phyloP scores from a whole-genome alignment of 768 basidiomycete species.

The Amanita rimosa region DNA sequence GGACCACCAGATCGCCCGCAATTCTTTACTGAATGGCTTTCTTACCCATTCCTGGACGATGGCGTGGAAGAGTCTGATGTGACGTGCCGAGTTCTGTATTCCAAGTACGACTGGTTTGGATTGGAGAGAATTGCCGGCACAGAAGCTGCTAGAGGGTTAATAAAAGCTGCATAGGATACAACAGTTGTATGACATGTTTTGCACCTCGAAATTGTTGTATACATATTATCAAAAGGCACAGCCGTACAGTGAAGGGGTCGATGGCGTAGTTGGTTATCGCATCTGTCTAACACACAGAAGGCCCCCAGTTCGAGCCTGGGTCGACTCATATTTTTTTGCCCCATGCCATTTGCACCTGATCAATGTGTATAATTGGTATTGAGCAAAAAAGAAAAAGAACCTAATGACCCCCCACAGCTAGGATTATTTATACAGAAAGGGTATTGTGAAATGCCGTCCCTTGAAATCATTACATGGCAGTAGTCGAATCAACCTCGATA shows the following conservation, averaged over 20 bases:
- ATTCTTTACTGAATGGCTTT: slow-evolving; percentile 85
- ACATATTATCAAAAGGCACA: too few relatives aligned
- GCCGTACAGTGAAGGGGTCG: slow-evolving; percentile 28
- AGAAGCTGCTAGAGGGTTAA: slow-evolving; percentile 29
- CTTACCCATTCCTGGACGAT: slow-evolving; percentile 84
- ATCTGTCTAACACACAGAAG: slow-evolving; percentile 77
- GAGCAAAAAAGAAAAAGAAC: too few relatives aligned
- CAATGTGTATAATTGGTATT: too few relatives aligned
- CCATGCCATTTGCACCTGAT: neutral
- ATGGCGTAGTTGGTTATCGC: slow-evolving; percentile 81
- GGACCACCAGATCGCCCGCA: slow-evolving; percentile 82
- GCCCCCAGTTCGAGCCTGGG: slow-evolving; percentile 25
- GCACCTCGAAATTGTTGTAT: too few relatives aligned
- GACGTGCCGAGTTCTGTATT: slow-evolving; percentile 72
- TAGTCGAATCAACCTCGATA: slow-evolving; percentile 94
- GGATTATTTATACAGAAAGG: slow-evolving; percentile 4
- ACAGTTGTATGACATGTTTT: neutral
- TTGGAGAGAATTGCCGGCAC: slow-evolving; percentile 77
- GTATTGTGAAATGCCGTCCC: slow-evolving; percentile 9
- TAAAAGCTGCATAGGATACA: slow-evolving; percentile 20
- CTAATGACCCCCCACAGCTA: too few relatives aligned
- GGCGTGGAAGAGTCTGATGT: slow-evolving; percentile 83
- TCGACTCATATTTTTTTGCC: slow-evolving; percentile 15
- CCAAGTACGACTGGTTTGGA: slow-evolving; percentile 80
- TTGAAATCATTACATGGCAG: slow-evolving; percentile 36